A percentile compares a stretch with the other conserved stretches of the same genome.
Conservation (phyloP, 225 moss, liverwort and hornwort species). For the Polytrichum commune region DNA sequence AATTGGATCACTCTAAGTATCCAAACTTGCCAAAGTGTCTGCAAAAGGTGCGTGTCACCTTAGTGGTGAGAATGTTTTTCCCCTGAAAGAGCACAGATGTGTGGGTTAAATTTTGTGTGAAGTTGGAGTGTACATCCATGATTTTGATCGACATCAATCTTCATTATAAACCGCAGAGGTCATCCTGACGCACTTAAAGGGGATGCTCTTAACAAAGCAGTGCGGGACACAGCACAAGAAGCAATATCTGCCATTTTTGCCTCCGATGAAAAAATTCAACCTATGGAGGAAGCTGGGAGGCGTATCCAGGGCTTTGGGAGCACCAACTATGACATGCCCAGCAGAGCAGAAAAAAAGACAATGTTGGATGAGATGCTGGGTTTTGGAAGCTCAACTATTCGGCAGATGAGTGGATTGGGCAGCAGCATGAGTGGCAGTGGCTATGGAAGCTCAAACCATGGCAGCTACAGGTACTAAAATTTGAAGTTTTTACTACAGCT, state of each 20-base stretch:
- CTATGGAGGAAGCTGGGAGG: constrained; percentile 72
- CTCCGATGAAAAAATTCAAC: constrained; percentile 51
- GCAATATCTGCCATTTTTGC: constrained; percentile 89
- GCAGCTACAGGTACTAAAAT: too few species aligned
- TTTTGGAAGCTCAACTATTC: constrained; percentile 79
- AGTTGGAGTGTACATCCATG: too few species aligned
- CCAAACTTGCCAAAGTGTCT: too few species aligned
- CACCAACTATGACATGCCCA: constrained; percentile 70
- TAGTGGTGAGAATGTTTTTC: too few species aligned
- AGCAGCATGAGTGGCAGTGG: constrained; percentile 57
- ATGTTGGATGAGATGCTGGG: constrained; percentile 79
- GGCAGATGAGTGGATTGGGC: constrained; percentile 69
- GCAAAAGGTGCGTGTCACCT: too few species aligned
- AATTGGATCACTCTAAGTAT: too few species aligned
- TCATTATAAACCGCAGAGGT: constrained; percentile 51
- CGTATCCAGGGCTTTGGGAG: constrained; percentile 99
- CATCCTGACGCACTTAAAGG: constrained; percentile 86
- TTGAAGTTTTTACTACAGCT: too few species aligned
- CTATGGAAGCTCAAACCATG: constrained; percentile 22
- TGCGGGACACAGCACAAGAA: constrained; percentile 96
- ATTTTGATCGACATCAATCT: too few species aligned
- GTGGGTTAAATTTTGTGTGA: too few species aligned
- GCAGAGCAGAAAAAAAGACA: constrained; percentile 75
- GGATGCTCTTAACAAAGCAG: constrained; percentile 93
- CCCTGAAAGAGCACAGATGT: too few species aligned